Base-by-base conservation (phyloP, 495 filamentous ascomycete species). In the Ramalina peruviana region DNA sequence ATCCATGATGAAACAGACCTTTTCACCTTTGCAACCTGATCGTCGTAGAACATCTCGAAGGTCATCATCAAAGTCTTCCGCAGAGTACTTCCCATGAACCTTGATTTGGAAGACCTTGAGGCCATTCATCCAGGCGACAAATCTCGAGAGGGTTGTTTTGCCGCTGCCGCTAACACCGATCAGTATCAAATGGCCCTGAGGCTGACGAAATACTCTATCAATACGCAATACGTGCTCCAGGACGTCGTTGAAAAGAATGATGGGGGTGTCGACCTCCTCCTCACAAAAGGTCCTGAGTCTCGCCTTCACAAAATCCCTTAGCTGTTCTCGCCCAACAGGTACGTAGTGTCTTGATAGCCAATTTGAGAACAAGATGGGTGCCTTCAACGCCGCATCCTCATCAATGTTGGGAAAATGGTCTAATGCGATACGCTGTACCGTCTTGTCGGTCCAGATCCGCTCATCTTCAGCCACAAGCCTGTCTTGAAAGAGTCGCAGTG, bases 1-100 rank as follows among this genome's bases (percentile, higher is more conserved):
- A 58, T 99, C 92, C 92, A 99, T 95, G 67, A 99, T 93, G 69
- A 99, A 99, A 70, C 93, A 97, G 38, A 99, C 93, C 72, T 96
- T 99, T 63, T 99, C 92, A 33, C 92, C 92, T 67, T 93, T 96
- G 70, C 93, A 97, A 43, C 92, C 92, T 54, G 85, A 89, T 41
- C 92, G 78, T 50, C 93, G 85, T 17, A 99, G 79, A 12, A 99
- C 89, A 60, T 86, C 90, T 47, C 93, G 74, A 9, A 99, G 70
- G 66, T 99, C 92, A 42, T 99, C 93, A 62, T 99, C 92, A 62
- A 99, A 99, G 67, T 99, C 92, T 64, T 95, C 92, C 12, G 87
- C 86, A 21, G 92, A 95, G 63, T 99, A 99, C 64, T 88, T 96
- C 40, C 92, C 92, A 62, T 99, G 92, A 1, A 99, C 92, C 71